Base-by-base conservation (phyloP, 257 asterid genomes). In the Coffea canephora region DNA sequence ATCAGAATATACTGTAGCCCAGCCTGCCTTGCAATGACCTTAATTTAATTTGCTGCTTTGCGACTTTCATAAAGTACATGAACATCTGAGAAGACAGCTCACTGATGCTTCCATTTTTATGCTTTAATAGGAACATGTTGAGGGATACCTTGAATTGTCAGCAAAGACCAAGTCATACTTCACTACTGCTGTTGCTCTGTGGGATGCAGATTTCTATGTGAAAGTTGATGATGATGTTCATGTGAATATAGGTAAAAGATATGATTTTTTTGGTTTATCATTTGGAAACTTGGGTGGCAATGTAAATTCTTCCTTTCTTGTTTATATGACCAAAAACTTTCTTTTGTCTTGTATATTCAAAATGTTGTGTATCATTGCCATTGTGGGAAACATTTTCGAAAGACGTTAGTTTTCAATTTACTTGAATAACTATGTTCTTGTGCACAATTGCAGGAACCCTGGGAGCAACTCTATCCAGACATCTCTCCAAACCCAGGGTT, bases 201-300 rank as follows among this genome's bases (percentile, higher is more conserved):
- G 98, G 97, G 97, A 94, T 89, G 98, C 97, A 16, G 98, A 94
- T 83, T 94, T 90, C 84, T 91, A 93, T 79, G 96, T 93, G 76
- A 93, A 93, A 89, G 98, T 93, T 68, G 98, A 93, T 39, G 98
- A 93, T 80, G 98, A 93, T 81, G 96, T 93, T 72, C 97, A 93
- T 86, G 98, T 93, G 62, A 93, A 93, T 81, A 87, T 93, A 86
- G 97, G 98, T 93, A 87, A 70, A 80, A 36, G 43, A 6, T 41
- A 74, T 25, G 69, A 55, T 48, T 25, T 64, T 23, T 3, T 43
- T 3, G 11, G 9, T 31, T 50, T 59, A 23, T 25, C 23, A 45
- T 59, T 31, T 41, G 1, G 45, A 71, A 59, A 65, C 36, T 43
- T 23, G 18, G 19, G 27, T 46, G 67, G 27, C 43, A 48, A 25